Percentiles rank a stretch among this genome's conserved stretches.
phyloP scores from a whole-genome alignment of 805 yeast species.

The Suhomyces tanzawaensis region DNA sequence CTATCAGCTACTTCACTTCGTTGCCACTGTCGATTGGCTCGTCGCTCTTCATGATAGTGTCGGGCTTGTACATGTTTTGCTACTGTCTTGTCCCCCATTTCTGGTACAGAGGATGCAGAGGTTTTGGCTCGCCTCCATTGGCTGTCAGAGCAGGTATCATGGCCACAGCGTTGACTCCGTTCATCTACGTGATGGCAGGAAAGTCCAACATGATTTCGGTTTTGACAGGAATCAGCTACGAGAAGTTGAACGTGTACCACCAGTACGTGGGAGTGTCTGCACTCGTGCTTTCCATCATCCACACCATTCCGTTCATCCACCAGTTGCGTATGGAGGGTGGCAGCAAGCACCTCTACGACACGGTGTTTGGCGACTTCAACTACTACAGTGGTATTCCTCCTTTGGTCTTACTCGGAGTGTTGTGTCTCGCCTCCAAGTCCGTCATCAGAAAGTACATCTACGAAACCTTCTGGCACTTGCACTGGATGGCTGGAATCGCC shows the following conservation, averaged over 20 bases:
- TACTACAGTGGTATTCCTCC: slow-evolving; percentile 49
- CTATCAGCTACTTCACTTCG: slow-evolving; percentile 23
- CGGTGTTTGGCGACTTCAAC: slow-evolving; percentile 17
- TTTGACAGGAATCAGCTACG: slow-evolving; percentile 54
- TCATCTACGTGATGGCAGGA: slow-evolving; percentile 49
- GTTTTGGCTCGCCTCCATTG: slow-evolving; percentile 60
- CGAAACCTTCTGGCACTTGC: slow-evolving; percentile 50
- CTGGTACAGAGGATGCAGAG: slow-evolving; percentile 50
- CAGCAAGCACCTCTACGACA: slow-evolving; percentile 13
- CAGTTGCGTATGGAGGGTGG: slow-evolving; percentile 53
- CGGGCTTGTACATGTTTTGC: slow-evolving; percentile 30
- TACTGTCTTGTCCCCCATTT: slow-evolving; percentile 47
- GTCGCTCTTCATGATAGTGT: slow-evolving; percentile 36
- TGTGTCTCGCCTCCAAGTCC: slow-evolving; percentile 44
- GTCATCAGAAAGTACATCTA: slow-evolving; percentile 39
- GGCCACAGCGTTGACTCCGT: slow-evolving; percentile 51
- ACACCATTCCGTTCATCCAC: slow-evolving; percentile 48
- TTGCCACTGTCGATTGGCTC: slow-evolving; percentile 38
- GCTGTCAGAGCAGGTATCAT: slow-evolving; percentile 53
- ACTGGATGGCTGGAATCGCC: slow-evolving; percentile 53
- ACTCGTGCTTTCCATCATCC: slow-evolving; percentile 45
- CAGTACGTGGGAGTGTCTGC: slow-evolving; percentile 46
- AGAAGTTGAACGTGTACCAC: slow-evolving; percentile 51
- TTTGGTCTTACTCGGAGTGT: slow-evolving; percentile 39
- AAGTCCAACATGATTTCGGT: slow-evolving; percentile 49